Evolutionary conservation across 2,329 filamentous ascomycete species (phyloP), one percentile per base, ranked within the genome.

Genomic region (Curvularia sp.): DNA sequence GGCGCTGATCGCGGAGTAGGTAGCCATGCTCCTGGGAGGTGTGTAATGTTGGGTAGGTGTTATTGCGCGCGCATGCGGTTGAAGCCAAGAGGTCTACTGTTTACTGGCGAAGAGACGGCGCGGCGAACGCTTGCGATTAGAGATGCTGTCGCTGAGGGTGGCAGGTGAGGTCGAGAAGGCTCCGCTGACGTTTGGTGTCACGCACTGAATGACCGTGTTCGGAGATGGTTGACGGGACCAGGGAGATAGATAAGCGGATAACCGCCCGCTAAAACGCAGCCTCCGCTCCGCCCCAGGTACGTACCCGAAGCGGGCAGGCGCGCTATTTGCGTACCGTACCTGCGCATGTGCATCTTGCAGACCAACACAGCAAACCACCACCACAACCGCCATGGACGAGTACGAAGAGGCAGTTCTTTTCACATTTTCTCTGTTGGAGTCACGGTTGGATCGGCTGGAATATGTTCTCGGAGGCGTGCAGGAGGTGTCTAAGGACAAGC

Each of bases 371-470:
- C 60, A 41, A 55, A 30, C 30, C 13, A 15, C 33, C 48, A 44
- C 54, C 54, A 41, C 42, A 50, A 31, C 42, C 54, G 62, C 55
- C 58, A 77, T 76, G 74, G 72, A 77, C 64, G 74, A 75, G 47
- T 74, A 77, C 60, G 75, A 78, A 53, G 75, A 78, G 57, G 70
- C 77, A 15, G 64, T 77, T 26, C 65, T 78, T 15, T 73, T 78
- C 62, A 83, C 81, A 1, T 75, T 80, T 50, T 67, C 74, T 5
- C 67, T 79, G 54, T 75, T 83, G 12, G 80, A 83, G 62, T 78
- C 78, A 52, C 76, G 81, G 10, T 67, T 83, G 46, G 73, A 76
- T 35, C 75, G 80, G 4, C 58, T 83, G 30, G 77, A 79, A 49
- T 82, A 80, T 60, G 58, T 79, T 8, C 68, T 83, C 26, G 69